phyloP scores from a whole-genome alignment of 805 yeast genomes.

The Yamadazyma kitorensis region DNA sequence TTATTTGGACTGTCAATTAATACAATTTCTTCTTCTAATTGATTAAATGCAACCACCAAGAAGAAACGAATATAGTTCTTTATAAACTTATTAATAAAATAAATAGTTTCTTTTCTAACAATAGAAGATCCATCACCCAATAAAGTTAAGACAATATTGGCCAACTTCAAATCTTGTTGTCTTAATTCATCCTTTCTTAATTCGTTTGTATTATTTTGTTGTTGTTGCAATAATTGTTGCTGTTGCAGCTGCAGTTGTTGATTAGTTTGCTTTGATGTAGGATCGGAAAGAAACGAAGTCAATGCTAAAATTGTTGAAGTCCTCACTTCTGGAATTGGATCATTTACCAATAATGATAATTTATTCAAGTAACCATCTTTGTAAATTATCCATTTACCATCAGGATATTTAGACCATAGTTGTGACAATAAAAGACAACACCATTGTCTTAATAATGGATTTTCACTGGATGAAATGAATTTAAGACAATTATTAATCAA shows the following conservation, averaged over 20 bases:
- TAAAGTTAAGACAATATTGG: conserved; percentile 62
- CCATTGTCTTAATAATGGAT: conserved; percentile 92
- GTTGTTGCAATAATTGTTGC: conserved; percentile 16
- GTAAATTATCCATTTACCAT: conserved; percentile 69
- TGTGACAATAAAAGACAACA: conserved; percentile 76
- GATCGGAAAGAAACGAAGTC: conserved; percentile 60
- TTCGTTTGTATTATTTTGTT: conserved; percentile 20
- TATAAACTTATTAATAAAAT: conserved; percentile 73
- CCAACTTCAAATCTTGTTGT: conserved; percentile 68
- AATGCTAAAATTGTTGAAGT: conserved; percentile 78
- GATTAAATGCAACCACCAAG: conserved; percentile 81
- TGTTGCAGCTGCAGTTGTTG: conserved; percentile 12
- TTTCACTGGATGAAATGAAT: conserved; percentile 69
- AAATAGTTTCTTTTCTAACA: conserved; percentile 81
- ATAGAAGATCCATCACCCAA: conserved; percentile 87
- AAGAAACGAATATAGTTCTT: conserved; percentile 69
- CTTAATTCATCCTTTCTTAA: conserved; percentile 47
- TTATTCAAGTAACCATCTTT: conserved; percentile 60
- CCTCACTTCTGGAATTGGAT: conserved; percentile 94
- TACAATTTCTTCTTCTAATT: conserved; percentile 75
- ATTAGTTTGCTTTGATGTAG: conserved; percentile 12
- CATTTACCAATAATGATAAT: conserved; percentile 59
- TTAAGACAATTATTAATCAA: conserved; percentile 63
- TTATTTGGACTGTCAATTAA: conserved; percentile 62
- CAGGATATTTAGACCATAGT: conserved; percentile 67